Conservation (phyloP, 208 protist genomes). For the Zelonia costaricensis region DNA sequence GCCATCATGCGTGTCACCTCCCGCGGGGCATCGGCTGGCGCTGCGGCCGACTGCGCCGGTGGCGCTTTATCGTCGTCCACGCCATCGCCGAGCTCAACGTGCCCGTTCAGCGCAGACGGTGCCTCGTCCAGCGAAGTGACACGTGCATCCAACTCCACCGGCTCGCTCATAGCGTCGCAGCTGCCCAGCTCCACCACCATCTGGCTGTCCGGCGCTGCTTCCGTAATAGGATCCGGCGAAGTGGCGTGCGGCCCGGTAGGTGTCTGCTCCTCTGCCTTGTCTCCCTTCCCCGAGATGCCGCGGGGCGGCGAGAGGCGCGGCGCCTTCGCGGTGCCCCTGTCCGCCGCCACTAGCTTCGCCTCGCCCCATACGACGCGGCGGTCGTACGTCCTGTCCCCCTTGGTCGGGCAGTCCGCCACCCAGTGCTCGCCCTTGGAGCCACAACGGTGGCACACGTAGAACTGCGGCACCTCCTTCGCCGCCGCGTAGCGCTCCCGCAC, state of each 20-base stretch:
- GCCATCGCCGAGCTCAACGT: not conserved
- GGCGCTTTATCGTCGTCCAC: constrained; percentile 40
- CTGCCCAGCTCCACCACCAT: no score
- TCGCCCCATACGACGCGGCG: constrained; percentile 74
- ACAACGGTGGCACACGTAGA: constrained; percentile 86
- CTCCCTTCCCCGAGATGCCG: not conserved
- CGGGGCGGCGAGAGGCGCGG: not conserved
- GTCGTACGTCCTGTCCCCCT: constrained; percentile 62
- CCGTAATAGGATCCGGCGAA: no score
- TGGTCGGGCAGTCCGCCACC: constrained; percentile 73
- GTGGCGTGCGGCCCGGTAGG: no score
- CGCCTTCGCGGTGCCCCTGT: not conserved
- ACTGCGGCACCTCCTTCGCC: constrained; percentile 58
- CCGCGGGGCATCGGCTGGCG: constrained; percentile 4
- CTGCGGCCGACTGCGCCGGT: constrained; percentile 31
- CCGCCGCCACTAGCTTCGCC: constrained; percentile 35
- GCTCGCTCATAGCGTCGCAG: no score
- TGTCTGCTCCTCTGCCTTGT: not conserved
- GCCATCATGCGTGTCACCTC: constrained; percentile 64
- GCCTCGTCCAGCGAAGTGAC: not conserved
- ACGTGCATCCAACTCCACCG: not conserved
- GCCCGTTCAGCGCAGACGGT: not conserved
- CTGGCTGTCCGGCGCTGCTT: no score
- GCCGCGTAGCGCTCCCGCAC: constrained; percentile 65
- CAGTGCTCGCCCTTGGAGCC: constrained; percentile 77